Conservation (phyloP, 352 stramenopile genomes). For the Globisporangium paroecandrum region DNA sequence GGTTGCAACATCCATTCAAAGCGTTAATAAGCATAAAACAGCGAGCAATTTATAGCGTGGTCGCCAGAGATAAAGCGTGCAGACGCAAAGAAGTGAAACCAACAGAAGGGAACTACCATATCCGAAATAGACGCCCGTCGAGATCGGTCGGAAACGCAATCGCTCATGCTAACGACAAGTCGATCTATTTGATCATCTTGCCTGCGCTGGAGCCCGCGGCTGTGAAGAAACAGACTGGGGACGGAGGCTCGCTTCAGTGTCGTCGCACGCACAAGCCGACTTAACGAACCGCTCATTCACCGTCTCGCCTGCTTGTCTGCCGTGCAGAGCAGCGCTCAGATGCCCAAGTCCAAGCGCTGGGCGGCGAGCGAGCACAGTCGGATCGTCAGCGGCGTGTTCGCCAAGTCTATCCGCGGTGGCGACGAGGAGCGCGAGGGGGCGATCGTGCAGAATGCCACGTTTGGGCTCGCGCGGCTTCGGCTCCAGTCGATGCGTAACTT, state of each 20-base stretch:
- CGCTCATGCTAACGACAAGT: background rate
- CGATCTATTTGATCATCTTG: background rate
- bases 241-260: background rate
- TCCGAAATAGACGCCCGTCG: background rate
- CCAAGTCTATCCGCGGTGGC: constrained; percentile 17
- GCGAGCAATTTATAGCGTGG: background rate
- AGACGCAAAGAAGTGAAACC: background rate
- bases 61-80: background rate
- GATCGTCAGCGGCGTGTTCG: constrained; percentile 19
- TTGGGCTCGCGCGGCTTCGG: constrained; percentile 14
- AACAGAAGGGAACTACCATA: background rate
- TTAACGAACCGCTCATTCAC: background rate
- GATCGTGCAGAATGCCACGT: constrained; percentile 18
- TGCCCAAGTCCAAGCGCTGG: constrained; percentile 19
- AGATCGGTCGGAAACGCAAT: background rate
- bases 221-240: background rate
- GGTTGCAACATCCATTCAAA: background rate
- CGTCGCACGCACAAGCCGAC: background rate
- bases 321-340: background rate
- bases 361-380: constrained; percentile 20
- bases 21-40: background rate
- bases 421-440: constrained; percentile 15
- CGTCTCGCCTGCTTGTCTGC: background rate
- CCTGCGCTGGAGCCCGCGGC: background rate
- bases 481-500: constrained; percentile 15